These are phyloP conservation scores for Rhodosporidiobolus sp. DNA, from an alignment of 768 basidiomycete genomes.

Conservation along the genomic window DNA sequence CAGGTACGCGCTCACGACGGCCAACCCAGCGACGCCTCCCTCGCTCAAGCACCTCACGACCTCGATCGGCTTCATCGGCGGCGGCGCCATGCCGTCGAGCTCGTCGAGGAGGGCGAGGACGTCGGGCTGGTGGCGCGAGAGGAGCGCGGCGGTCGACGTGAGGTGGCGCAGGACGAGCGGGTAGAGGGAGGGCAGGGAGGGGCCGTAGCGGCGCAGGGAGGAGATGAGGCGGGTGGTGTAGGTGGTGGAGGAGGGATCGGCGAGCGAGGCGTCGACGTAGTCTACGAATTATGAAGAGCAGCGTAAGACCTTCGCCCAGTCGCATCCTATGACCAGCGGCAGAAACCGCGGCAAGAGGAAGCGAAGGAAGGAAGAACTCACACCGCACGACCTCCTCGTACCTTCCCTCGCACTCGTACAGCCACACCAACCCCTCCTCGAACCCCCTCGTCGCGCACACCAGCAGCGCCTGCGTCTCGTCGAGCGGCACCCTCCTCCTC, in stretches of 20 bases:
- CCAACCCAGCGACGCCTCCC: slow-evolving; percentile 86
- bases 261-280: slow-evolving; percentile 32
- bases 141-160: slow-evolving; percentile 71
- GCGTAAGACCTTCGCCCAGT: too few relatives aligned
- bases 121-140: slow-evolving; percentile 68
- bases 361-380: slow-evolving; percentile 57
- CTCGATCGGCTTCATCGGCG: slow-evolving; percentile 79
- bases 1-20: slow-evolving; percentile 87
- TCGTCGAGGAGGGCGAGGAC: slow-evolving; percentile 67
- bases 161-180: slow-evolving; percentile 84
- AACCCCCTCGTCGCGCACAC: slow-evolving; percentile 82
- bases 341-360: too few relatives aligned
- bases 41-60: slow-evolving; percentile 83
- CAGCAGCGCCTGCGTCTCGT: slow-evolving; percentile 87
- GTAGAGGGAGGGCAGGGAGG: slow-evolving; percentile 68
- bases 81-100: slow-evolving; percentile 65
- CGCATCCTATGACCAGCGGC: too few relatives aligned
- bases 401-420: slow-evolving; percentile 95
- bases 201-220: slow-evolving; percentile 72
- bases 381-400: slow-evolving; percentile 90
- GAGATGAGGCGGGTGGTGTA: slow-evolving; percentile 63
- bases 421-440: slow-evolving; percentile 75
- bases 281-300: slow-evolving; percentile 4
- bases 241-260: slow-evolving; percentile 12
- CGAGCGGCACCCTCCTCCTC: slow-evolving; percentile 62